Conservation (phyloP, 2,329 filamentous ascomycete species). For the Exophiala mesophila region DNA sequence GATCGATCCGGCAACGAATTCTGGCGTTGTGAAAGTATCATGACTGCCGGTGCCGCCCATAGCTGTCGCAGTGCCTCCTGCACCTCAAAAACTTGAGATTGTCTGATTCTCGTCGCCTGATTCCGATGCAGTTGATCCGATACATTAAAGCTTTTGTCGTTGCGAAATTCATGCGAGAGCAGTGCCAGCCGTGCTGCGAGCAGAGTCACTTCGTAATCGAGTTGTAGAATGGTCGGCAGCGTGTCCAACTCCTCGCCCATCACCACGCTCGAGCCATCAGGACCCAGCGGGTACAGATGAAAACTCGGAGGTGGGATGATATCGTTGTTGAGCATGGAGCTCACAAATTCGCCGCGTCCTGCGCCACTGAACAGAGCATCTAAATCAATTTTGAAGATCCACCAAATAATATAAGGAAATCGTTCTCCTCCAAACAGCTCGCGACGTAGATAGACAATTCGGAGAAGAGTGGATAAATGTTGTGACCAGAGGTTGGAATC, state of each 20-base stretch:
- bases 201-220: slow-evolving; percentile 43
- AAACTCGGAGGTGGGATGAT: slow-evolving; percentile 42
- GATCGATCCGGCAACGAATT: slow-evolving; percentile 34
- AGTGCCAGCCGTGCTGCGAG: slow-evolving; percentile 44
- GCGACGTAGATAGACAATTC: slow-evolving; percentile 46
- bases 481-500: slow-evolving; percentile 51
- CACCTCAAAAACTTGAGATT: slow-evolving; percentile 34
- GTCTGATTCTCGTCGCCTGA: slow-evolving; percentile 26
- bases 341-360: slow-evolving; percentile 48
- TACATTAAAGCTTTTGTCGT: slow-evolving; percentile 29
- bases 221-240: slow-evolving; percentile 38
- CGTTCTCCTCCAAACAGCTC: slow-evolving; percentile 42
- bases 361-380: slow-evolving; percentile 51
- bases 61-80: slow-evolving; percentile 35
- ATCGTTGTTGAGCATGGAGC: slow-evolving; percentile 43
- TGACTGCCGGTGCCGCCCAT: slow-evolving; percentile 36
- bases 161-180: slow-evolving; percentile 38
- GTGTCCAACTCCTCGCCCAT: slow-evolving; percentile 36
- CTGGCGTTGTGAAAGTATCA: slow-evolving; percentile 34
- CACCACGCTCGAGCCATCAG: slow-evolving; percentile 33
- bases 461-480: slow-evolving; percentile 49
- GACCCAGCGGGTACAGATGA: slow-evolving; percentile 35
- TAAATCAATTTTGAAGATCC: slow-evolving; percentile 51
- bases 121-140: slow-evolving; percentile 20
- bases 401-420: slow-evolving; percentile 51